phyloP scores from a whole-genome alignment of 352 stramenopile genomes.

The Achlya hypogyna region DNA sequence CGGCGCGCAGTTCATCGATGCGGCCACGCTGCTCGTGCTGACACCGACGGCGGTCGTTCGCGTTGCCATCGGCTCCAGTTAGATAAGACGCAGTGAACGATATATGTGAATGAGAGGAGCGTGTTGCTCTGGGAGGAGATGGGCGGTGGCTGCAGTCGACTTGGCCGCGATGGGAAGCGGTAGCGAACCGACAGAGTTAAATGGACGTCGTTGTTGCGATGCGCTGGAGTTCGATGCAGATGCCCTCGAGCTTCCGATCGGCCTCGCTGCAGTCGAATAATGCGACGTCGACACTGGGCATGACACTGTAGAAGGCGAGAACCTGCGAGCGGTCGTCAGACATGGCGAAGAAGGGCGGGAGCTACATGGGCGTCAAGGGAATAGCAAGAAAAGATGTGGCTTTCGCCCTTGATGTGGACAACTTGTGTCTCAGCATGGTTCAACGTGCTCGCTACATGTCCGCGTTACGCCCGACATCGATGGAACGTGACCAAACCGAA shows the following conservation, averaged over 20 bases:
- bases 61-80: background rate
- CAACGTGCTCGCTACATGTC: conserved; percentile 46
- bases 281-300: conserved; percentile 62
- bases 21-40: background rate
- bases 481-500: conserved; percentile 40
- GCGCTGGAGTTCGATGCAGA: conserved; percentile 63
- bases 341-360: background rate
- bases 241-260: conserved; percentile 61
- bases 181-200: background rate
- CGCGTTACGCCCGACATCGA: background rate
- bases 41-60: background rate
- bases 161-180: no score
- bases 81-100: no score
- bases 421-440: conserved; percentile 78
- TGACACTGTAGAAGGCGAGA: conserved; percentile 80
- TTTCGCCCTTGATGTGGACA: conserved; percentile 71
- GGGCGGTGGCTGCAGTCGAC: no score
- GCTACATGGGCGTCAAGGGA: conserved; percentile 20
- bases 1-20: conserved; percentile 2
- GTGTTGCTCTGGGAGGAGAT: no score
- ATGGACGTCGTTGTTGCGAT: conserved; percentile 25
- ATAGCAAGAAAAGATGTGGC: conserved; percentile 83
- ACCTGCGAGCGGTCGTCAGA: conserved; percentile 33
- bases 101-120: no score
- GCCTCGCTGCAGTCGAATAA: conserved; percentile 71